phyloP scores from a whole-genome alignment of 1,284 basidiomycete genomes.

The Puccinia horiana region DNA sequence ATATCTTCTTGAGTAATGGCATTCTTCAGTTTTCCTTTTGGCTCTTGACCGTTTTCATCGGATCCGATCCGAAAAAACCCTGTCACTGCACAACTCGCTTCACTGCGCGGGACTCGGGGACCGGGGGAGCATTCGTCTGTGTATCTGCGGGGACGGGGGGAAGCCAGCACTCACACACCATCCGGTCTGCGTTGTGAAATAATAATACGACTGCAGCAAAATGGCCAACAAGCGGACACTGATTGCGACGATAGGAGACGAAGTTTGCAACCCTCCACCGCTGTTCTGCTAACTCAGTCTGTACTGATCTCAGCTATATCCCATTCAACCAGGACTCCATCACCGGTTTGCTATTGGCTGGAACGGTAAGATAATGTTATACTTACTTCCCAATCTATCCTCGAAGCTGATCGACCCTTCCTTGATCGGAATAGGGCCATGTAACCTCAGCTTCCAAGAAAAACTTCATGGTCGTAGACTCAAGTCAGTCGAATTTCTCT shows the following conservation, averaged over 20 bases:
- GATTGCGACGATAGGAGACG: conserved; percentile 91
- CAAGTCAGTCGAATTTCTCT: conserved; percentile 64
- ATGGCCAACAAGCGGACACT: conserved; percentile 68
- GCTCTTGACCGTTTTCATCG: neutral
- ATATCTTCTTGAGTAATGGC: conserved; percentile 33
- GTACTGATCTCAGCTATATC: neutral
- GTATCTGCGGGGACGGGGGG: too few relatives aligned
- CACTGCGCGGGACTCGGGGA: too few relatives aligned
- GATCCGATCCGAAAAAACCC: neutral
- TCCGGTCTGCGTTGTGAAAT: too few relatives aligned
- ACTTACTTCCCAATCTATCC: neutral
- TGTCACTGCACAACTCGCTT: neutral
- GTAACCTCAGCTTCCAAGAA: conserved; percentile 83
- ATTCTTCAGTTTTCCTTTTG: neutral
- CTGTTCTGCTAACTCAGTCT: neutral
- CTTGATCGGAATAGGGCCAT: conserved; percentile 62
- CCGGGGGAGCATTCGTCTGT: too few relatives aligned
- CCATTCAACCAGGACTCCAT: conserved; percentile 74
- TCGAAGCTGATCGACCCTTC: neutral
- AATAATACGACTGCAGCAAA: neutral
- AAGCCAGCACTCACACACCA: too few relatives aligned
- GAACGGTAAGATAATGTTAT: conserved; percentile 64
- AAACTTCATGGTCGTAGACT: conserved; percentile 91
- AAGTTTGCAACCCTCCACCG: conserved; percentile 64
- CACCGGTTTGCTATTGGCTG: conserved; percentile 86